A percentile compares a stretch with the other conserved stretches of the same genome.
phyloP scores from a whole-genome alignment of 768 basidiomycete genomes.

The Lentinus brumalis region DNA sequence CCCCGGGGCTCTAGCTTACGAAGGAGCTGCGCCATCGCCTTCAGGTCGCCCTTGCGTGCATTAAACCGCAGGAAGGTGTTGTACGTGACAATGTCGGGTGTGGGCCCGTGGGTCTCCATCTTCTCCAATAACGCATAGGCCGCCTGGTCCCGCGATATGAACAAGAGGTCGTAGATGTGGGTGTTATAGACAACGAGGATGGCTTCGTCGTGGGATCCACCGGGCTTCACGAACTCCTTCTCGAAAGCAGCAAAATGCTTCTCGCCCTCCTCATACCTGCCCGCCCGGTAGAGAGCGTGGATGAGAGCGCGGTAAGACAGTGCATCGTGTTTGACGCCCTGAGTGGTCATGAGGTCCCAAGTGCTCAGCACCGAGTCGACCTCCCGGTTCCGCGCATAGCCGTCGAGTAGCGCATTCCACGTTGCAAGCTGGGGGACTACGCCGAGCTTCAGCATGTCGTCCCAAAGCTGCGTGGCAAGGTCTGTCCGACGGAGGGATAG shows the following conservation, averaged over 20 bases:
- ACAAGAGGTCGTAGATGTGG: constrained; percentile 68
- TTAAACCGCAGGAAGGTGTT: constrained; percentile 80
- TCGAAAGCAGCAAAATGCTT: constrained; percentile 54
- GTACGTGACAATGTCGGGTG: constrained; percentile 73
- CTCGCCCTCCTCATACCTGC: constrained; percentile 53
- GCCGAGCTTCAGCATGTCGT: constrained; percentile 55
- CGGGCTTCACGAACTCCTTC: constrained; percentile 29
- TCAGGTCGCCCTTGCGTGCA: constrained; percentile 62
- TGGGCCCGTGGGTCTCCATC: constrained; percentile 50
- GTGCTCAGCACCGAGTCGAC: constrained; percentile 54
- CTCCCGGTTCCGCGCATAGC: constrained; percentile 54
- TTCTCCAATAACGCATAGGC: constrained; percentile 42
- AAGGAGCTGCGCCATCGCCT: constrained; percentile 58
- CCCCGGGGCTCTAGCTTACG: constrained; percentile 54
- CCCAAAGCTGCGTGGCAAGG: constrained; percentile 66
- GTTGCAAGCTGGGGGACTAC: constrained; percentile 54
- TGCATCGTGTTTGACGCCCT: constrained; percentile 58
- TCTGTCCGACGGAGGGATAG: constrained; percentile 56
- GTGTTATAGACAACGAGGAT: constrained; percentile 66
- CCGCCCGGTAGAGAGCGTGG: constrained; percentile 55
- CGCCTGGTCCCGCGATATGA: constrained; percentile 30
- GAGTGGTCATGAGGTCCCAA: constrained; percentile 66
- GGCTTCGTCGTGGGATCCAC: background rate
- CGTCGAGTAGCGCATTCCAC: constrained; percentile 75
- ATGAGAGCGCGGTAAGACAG: constrained; percentile 73